Percentiles rank a stretch among this genome's conserved stretches.
phyloP scores from a whole-genome alignment of 2,329 filamentous ascomycete genomes.

The Paracoccidioides brasiliensis region DNA sequence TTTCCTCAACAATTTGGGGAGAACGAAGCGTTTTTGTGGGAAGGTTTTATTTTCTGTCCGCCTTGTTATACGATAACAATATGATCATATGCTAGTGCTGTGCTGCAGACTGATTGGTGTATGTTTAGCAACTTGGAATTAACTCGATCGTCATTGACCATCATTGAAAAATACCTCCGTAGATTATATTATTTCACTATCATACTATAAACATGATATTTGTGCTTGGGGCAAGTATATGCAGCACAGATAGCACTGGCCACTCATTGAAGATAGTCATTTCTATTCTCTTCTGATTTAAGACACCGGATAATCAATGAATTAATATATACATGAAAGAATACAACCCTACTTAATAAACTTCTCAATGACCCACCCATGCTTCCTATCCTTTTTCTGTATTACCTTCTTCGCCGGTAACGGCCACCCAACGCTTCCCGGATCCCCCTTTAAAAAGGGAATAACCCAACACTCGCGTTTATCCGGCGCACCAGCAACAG shows the following conservation, averaged over 20 bases:
- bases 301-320: neutral
- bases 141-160: neutral
- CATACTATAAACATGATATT: too few species aligned
- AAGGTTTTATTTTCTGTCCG: neutral
- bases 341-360: slow-evolving; percentile 22
- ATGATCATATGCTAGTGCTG: neutral
- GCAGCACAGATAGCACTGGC: too few species aligned
- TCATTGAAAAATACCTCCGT: neutral
- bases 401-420: slow-evolving; percentile 72
- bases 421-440: slow-evolving; percentile 63
- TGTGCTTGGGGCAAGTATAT: too few species aligned
- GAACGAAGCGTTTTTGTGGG: neutral
- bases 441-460: slow-evolving; percentile 59
- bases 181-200: neutral
- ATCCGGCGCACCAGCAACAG: slow-evolving; percentile 34
- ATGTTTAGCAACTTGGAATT: neutral
- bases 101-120: neutral
- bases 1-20: neutral
- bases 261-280: neutral
- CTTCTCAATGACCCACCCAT: slow-evolving; percentile 61
- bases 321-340: slow-evolving; percentile 9
- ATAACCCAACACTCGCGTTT: slow-evolving; percentile 71
- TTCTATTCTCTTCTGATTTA: neutral
- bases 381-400: slow-evolving; percentile 59
- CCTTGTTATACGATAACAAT: neutral